Evolutionary conservation across 495 filamentous ascomycete species (phyloP), one percentile per base, ranked within the genome.

Genomic region (Talaromyces borbonicus): DNA sequence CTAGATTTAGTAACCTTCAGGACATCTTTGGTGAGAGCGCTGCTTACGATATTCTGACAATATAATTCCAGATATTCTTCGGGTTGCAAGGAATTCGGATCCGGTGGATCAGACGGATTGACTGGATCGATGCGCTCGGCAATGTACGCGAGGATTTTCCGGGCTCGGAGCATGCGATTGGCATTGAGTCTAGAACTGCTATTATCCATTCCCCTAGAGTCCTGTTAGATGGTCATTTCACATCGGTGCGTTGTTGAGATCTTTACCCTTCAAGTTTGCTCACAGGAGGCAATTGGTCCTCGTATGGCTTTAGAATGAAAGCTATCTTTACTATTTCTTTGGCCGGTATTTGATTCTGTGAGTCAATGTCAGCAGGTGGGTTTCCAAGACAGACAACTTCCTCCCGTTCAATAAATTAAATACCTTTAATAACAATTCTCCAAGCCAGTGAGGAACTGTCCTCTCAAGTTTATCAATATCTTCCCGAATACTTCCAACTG

Each of bases 271-370:
- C 83, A 3, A 76, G 62, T 38, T 79, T 75, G 40, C 72, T 75
- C 31, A 87, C 78, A 42, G 71, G 74, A 4, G 88, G 90, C 46
- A 95, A 63, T 18, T 72, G 65, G 52, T 90, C 82, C 52, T 85
- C 77, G 65, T 81, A 89, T 8, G 92, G 93, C 56, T 90, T 78
- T 39, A 98, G 66, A 11, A 94, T 74, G 59, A 98, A 98, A 15
- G 85, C 87, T 25, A 98, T 77, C 68, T 97, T 98, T 47, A 89
- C 77, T 4, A 87, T 79, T n/a, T 98, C 92, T 64, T 98, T 97
- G 16, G 76, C 57, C 0, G 90, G 88, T 14, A 85, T 77, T 62
- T 78, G 74, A 58, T 96, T 95, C 76, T 87, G 49, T 18, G 45
- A 32, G 4, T 9, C 36, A 18, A 5, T n/a, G 47, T 55, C 11